Evolutionary conservation across 768 basidiomycete genomes (phyloP), one percentile per base, ranked within the genome.

Genomic region (Rhizopogon vulgaris): DNA sequence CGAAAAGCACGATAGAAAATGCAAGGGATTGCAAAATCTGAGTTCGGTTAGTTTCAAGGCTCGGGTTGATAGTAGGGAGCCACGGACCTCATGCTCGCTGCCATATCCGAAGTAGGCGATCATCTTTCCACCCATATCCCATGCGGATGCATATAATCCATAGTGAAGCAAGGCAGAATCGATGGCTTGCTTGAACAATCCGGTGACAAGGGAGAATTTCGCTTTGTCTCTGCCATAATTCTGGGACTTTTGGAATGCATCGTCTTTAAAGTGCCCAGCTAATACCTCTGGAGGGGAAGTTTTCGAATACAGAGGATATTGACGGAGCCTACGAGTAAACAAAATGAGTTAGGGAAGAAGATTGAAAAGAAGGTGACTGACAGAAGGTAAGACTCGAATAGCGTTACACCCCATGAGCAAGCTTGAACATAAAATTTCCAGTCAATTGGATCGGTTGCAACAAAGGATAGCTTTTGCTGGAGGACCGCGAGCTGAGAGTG

Each of bases 211-310:
- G 3, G 85, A 80, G 67, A 88, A 94, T 61, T 79, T 79, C 10
- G 93, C 89, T 71, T 96, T 96, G 78, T 93, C 90, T 47, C 78
- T 82, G 17, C 93, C 92, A 71, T 99, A 99, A 38, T 77, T 71
- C 66, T 99, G 95, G 0, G 92, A 94, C 61, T 96, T 96, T 55
- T 82, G 75, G 67, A 94, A 95, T 12, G 82, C 83, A 2, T 85
- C 80, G 9, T 70, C 63, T 14, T 78, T 76, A 59, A 94, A 84
- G 64, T 92, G 85, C 1, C 68, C 68, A 3, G 79, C 82, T 3
- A 96, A 78, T 3, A 80, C 82, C 2, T 78, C 63, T 1, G 92
- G 91, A 0, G 89, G 93, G 36, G 76, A 73, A 0, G 74, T 78
- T 61, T 85, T 91, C 7, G 82, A 84, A 65, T 93, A 94, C 41